These are phyloP conservation scores for Closterium sp. DNA, from an alignment of 139 green algal species.

Conservation along the genomic window DNA sequence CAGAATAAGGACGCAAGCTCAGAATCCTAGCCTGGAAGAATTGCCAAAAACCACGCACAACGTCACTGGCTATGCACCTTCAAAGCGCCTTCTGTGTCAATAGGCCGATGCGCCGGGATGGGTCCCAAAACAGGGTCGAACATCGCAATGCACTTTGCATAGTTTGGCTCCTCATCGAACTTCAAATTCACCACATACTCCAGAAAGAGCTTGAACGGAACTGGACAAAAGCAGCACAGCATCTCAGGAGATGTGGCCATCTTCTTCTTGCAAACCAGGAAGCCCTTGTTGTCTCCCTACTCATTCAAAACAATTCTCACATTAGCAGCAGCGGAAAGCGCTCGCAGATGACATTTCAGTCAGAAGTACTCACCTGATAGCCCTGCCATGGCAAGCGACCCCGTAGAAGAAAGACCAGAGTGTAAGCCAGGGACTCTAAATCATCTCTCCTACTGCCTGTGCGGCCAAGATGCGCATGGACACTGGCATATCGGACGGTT, in stretches of 20 bases:
- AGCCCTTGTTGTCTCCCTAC: constrained; percentile 98
- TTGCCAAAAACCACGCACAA: not conserved
- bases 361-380: constrained; percentile 70
- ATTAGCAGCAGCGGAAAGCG: not conserved
- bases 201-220: constrained; percentile 90
- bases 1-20: not conserved
- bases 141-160: constrained; percentile 75
- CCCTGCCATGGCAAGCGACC: constrained; percentile 89
- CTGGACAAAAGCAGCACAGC: constrained; percentile 93
- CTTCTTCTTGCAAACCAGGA: constrained; percentile 99
- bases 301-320: constrained; percentile 52
- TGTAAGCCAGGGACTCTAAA: constrained; percentile 97
- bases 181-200: constrained; percentile 96
- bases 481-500: constrained; percentile 95
- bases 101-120: constrained; percentile 66
- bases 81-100: constrained; percentile 70
- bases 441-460: constrained; percentile 93
- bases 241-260: constrained; percentile 94
- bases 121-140: constrained; percentile 94
- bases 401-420: constrained; percentile 95
- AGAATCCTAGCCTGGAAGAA: not conserved
- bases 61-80: not conserved
- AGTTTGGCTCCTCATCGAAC: constrained; percentile 97
- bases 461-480: constrained; percentile 95
- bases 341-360: not conserved